Conservation (phyloP, 1,139 yeast genomes). For the Geotrichum carabidarum region DNA sequence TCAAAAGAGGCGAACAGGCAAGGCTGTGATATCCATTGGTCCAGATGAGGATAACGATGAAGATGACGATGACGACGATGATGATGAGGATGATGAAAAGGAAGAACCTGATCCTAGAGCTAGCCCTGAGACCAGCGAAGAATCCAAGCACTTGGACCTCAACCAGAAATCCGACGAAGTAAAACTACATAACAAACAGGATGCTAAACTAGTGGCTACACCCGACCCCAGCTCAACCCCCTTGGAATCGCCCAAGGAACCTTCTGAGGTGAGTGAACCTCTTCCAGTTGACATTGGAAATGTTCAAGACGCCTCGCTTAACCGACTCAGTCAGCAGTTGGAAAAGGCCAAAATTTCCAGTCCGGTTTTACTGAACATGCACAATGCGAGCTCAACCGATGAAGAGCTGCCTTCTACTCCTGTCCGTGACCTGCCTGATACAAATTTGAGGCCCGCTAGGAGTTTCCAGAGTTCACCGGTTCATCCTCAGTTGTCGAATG, state of each 20-base stretch:
- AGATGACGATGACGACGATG: constrained; percentile 37
- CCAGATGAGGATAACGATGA: constrained; percentile 25
- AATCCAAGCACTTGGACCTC: background rate
- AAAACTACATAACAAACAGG: too few species aligned
- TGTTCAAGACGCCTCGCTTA: background rate
- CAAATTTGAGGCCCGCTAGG: constrained; percentile 10
- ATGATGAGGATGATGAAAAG: background rate
- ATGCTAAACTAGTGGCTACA: too few species aligned
- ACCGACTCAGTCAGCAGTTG: background rate
- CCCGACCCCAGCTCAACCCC: too few species aligned
- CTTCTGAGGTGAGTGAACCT: too few species aligned
- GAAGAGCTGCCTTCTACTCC: background rate
- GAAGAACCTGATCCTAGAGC: background rate
- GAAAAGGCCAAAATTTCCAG: background rate
- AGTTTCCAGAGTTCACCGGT: constrained; percentile 24
- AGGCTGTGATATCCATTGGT: constrained; percentile 16
- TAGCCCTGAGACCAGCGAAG: background rate
- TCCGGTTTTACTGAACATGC: background rate
- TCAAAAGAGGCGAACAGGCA: constrained; percentile 13
- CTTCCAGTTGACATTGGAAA: too few species aligned
- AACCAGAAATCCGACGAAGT: too few species aligned
- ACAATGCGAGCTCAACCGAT: background rate
- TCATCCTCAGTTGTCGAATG: constrained; percentile 29
- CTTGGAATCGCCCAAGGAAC: too few species aligned
- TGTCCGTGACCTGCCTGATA: background rate